A percentile compares a stretch with the other conserved stretches of the same genome.
Evolutionary conservation across 2,329 filamentous ascomycete species (phyloP).

Genomic region (Penicillium digitatum): DNA sequence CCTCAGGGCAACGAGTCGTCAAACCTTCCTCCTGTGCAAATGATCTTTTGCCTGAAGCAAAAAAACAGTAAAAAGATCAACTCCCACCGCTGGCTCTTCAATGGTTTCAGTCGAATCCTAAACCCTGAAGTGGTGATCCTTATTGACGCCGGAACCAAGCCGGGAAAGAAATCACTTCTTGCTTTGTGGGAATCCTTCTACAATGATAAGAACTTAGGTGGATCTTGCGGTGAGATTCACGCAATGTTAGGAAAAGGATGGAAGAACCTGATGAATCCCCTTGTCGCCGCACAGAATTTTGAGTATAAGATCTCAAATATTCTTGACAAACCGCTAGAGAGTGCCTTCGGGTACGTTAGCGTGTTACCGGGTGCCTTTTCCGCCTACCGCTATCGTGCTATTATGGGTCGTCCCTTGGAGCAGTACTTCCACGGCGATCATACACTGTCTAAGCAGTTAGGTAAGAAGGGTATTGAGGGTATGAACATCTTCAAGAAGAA

Average conservation of each 20-base stretch:
- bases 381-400: conserved; percentile 91
- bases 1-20: conserved; percentile 76
- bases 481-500: conserved; percentile 99
- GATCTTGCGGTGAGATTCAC: conserved; percentile 96
- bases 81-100: conserved; percentile 96
- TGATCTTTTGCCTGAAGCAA: conserved; percentile 97
- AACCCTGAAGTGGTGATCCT: conserved; percentile 95
- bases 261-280: conserved; percentile 84
- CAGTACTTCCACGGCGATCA: conserved; percentile 99
- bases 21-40: conserved; percentile 89
- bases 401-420: conserved; percentile 92
- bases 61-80: conserved; percentile 99
- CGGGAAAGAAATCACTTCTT: conserved; percentile 81
- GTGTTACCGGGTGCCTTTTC: conserved; percentile 98
- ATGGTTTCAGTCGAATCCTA: conserved; percentile 88
- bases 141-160: conserved; percentile 94
- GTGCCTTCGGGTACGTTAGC: conserved; percentile 91
- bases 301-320: conserved; percentile 99
- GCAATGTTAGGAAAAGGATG: conserved; percentile 89
- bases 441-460: conserved; percentile 86
- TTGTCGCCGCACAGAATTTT: conserved; percentile 94
- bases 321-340: conserved; percentile 92
- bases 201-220: conserved; percentile 96
- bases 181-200: conserved; percentile 97
- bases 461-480: conserved; percentile 97